Evolutionary conservation across 306 rosid genomes (phyloP).

Genomic region (Pyrus betulifolia): DNA sequence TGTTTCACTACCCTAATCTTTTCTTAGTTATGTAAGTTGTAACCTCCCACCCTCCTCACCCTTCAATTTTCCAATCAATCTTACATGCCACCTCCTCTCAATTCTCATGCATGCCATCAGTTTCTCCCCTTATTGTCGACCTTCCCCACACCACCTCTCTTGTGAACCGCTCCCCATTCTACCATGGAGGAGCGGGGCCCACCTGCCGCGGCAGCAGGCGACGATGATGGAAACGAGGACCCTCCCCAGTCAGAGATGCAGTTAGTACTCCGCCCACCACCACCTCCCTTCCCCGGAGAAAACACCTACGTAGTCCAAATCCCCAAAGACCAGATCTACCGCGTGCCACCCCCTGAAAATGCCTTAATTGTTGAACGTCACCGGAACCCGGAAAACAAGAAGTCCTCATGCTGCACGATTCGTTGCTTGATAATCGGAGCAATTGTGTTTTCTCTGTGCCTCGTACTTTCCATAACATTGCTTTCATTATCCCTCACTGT

Average conservation of each 20-base stretch:
- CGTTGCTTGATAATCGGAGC: neutral
- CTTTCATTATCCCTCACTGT: conserved; percentile 12
- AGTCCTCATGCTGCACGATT: neutral
- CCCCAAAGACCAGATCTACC: conserved; percentile 59
- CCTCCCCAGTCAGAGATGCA: neutral
- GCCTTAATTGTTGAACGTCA: conserved; percentile 27
- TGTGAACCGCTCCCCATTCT: conserved; percentile 16
- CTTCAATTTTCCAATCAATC: conserved; percentile 1
- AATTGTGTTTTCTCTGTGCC: neutral
- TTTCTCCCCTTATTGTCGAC: neutral
- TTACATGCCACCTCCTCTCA: conserved; percentile 6
- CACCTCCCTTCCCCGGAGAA: neutral
- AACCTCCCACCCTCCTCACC: conserved; percentile 13
- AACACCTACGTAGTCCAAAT: conserved; percentile 55
- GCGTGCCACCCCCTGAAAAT: conserved; percentile 52
- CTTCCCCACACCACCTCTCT: conserved; percentile 1
- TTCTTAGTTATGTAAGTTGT: conserved; percentile 9
- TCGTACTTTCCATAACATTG: conserved; percentile 13
- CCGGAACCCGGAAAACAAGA: neutral
- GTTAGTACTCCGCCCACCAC: neutral
- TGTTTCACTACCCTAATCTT: neutral
- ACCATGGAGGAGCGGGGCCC: conserved; percentile 45
- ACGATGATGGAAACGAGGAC: neutral
- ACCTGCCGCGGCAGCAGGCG: neutral
- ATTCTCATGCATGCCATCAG: conserved; percentile 28